Evolutionary conservation across 139 green algal genomes (phyloP).

Genomic region (Chlamydomonas applanata): DNA sequence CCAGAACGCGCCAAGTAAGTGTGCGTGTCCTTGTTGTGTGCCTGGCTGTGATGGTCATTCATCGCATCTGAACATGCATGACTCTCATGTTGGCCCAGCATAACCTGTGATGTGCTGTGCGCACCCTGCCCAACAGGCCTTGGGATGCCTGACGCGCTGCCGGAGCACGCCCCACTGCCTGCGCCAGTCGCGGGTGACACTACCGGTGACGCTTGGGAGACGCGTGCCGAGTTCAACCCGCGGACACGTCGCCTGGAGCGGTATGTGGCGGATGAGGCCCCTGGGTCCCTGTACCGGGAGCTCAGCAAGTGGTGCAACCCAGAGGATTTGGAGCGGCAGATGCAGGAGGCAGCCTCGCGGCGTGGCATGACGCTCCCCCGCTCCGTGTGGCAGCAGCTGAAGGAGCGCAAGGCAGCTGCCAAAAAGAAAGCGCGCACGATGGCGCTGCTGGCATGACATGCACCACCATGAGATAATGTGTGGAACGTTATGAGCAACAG

Average conservation of each 20-base stretch:
- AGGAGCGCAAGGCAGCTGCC: background rate
- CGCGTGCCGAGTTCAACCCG: constrained; percentile 3
- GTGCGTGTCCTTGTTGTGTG: no score
- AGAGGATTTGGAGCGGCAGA: background rate
- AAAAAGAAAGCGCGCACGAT: constrained; percentile 5
- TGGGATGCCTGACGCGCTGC: background rate
- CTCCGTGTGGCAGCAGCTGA: constrained; percentile 5
- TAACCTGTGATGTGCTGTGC: no score
- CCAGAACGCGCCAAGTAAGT: background rate
- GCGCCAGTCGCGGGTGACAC: no score
- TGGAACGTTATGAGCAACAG: no score
- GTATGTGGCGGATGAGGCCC: background rate
- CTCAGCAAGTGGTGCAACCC: constrained; percentile 6
- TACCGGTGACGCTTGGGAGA: background rate
- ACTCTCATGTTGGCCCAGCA: no score
- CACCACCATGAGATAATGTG: no score
- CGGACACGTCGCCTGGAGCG: background rate
- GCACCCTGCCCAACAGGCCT: background rate
- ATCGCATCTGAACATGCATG: no score
- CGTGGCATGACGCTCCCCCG: background rate
- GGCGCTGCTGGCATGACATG: background rate
- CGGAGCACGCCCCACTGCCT: no score
- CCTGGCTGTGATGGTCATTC: no score
- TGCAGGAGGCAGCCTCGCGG: constrained; percentile 1
- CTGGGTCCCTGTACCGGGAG: constrained; percentile 2